Percentiles rank a stretch among this genome's conserved stretches.
These are phyloP conservation scores for Delonix regia DNA, from an alignment of 306 rosid species.

Conservation along the genomic window DNA sequence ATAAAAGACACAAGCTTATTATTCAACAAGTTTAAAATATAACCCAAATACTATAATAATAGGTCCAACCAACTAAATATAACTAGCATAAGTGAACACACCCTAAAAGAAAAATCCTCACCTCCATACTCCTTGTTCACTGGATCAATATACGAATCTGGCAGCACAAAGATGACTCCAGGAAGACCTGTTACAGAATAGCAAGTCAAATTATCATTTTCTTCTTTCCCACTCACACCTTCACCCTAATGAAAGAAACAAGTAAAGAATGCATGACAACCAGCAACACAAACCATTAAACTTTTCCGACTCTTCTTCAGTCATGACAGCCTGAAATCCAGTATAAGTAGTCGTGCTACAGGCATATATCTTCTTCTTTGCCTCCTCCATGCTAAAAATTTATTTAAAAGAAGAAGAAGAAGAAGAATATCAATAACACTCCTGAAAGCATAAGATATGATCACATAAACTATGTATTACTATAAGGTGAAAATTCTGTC, in stretches of 20 bases:
- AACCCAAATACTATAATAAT: not conserved
- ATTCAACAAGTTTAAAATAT: not conserved
- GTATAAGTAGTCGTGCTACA: constrained; percentile 83
- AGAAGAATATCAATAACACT: not conserved
- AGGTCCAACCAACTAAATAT: constrained; percentile 15
- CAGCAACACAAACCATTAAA: constrained; percentile 58
- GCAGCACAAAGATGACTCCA: constrained; percentile 79
- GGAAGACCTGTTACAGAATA: constrained; percentile 56
- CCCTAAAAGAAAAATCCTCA: constrained; percentile 11
- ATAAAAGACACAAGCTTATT: not conserved
- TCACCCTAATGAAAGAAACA: not conserved
- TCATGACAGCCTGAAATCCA: constrained; percentile 83
- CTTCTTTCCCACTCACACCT: not conserved
- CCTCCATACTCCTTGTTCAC: constrained; percentile 92
- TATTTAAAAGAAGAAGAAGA: not conserved
- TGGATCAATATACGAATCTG: constrained; percentile 84
- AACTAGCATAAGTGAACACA: not conserved
- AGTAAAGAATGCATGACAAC: not conserved
- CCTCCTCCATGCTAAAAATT: constrained; percentile 78
- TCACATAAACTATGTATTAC: not conserved
- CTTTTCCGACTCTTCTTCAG: constrained; percentile 84
- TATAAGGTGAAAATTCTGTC: not conserved
- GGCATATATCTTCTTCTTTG: constrained; percentile 82
- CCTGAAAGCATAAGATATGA: not conserved
- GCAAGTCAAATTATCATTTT: not conserved